Evolutionary conservation across 2,329 filamentous ascomycete species (phyloP).

Genomic region (Pestalotiopsis sp.): DNA sequence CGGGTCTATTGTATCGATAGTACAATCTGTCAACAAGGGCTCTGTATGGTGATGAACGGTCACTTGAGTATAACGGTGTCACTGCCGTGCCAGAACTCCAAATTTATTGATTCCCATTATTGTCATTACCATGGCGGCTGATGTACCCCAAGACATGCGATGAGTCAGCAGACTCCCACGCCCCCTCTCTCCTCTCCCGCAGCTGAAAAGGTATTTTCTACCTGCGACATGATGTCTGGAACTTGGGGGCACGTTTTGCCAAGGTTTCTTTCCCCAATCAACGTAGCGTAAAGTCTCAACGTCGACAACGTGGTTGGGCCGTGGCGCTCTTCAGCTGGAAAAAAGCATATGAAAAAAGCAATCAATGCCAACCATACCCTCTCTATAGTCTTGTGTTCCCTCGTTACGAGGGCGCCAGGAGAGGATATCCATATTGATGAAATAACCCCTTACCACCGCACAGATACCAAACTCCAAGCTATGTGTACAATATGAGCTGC

Average conservation of each 20-base stretch:
- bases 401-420: background rate
- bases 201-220: background rate
- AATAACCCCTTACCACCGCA: too few species aligned
- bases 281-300: background rate
- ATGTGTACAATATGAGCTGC: background rate
- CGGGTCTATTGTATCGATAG: background rate
- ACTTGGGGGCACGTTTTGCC: background rate
- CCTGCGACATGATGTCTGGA: background rate
- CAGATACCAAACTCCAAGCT: too few species aligned
- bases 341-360: background rate
- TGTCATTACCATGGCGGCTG: too few species aligned
- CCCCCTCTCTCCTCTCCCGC: background rate
- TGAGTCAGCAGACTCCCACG: background rate
- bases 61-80: background rate
- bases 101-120: background rate
- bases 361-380: background rate
- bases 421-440: too few species aligned
- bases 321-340: background rate
- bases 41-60: background rate
- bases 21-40: background rate
- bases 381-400: background rate
- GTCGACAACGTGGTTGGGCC: too few species aligned
- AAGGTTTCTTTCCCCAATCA: background rate
- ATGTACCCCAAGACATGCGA: background rate
- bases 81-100: background rate